Evolutionary conservation across 805 yeast species (phyloP).

Genomic region (Candida jianshihensis): DNA sequence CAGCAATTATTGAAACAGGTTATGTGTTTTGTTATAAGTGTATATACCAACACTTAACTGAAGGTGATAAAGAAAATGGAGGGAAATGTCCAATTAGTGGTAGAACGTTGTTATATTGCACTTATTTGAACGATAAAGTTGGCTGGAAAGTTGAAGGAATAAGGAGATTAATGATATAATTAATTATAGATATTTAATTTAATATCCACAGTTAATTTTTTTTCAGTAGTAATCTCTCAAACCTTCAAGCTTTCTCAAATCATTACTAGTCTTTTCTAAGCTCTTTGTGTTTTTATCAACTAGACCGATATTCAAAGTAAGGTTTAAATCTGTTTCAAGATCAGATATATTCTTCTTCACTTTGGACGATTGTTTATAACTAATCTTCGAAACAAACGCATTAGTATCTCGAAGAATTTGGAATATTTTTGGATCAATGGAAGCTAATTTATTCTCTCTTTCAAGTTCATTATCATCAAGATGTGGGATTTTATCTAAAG

Average conservation of each 20-base stretch:
- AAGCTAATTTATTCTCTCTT: background rate
- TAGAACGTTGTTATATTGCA: conserved; percentile 62
- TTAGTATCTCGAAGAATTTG: conserved; percentile 11
- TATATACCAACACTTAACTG: conserved; percentile 56
- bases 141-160: conserved; percentile 73
- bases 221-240: background rate
- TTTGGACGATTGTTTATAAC: conserved; percentile 13
- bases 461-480: background rate
- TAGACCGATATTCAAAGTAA: conserved; percentile 12
- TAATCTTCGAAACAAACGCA: conserved; percentile 16
- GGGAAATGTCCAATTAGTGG: conserved; percentile 86
- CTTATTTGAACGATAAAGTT: conserved; percentile 46
- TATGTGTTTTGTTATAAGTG: conserved; percentile 86
- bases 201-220: no score
- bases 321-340: conserved; percentile 18
- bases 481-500: background rate
- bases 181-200: no score
- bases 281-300: conserved; percentile 9
- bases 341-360: conserved; percentile 12
- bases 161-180: conserved; percentile 56
- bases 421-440: background rate
- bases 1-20: conserved; percentile 88
- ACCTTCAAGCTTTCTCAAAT: background rate
- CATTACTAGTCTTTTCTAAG: conserved; percentile 4
- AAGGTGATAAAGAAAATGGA: conserved; percentile 38